phyloP scores from a whole-genome alignment of 116 monocot species.

The Papilionanthe hybrid region DNA sequence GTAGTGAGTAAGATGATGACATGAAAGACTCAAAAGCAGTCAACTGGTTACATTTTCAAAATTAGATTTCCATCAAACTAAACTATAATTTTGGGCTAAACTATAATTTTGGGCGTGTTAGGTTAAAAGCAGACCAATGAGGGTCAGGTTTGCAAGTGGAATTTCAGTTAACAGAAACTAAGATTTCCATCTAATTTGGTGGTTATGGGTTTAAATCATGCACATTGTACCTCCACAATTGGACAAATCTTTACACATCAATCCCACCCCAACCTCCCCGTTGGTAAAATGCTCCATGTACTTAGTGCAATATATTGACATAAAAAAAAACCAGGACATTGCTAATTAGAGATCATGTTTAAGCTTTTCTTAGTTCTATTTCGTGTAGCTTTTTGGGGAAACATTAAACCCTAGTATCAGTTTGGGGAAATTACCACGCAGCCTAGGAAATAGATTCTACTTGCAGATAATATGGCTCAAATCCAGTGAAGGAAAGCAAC shows the following conservation, averaged over 20 bases:
- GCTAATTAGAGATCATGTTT: neutral
- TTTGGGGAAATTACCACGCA: neutral
- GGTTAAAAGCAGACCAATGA: neutral
- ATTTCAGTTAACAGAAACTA: neutral
- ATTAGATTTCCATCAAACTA: too few relatives aligned
- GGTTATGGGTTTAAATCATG: neutral
- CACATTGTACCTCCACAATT: neutral
- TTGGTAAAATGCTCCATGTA: too few relatives aligned
- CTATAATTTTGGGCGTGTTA: neutral
- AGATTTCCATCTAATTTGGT: neutral
- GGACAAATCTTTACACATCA: neutral
- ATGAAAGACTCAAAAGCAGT: neutral
- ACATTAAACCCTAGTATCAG: neutral
- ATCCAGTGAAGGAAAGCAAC: neutral
- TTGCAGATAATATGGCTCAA: neutral
- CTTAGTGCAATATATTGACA: too few relatives aligned
- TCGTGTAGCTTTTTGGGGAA: neutral
- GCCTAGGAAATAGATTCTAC: neutral
- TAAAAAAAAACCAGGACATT: neutral
- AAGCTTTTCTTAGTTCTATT: neutral
- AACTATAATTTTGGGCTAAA: too few relatives aligned
- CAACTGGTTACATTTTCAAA: neutral
- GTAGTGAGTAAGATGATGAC: neutral
- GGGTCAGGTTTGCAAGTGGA: neutral
- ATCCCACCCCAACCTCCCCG: neutral